A percentile compares a stretch with the other conserved stretches of the same genome.
Evolutionary conservation across 1,139 yeast genomes (phyloP).

Genomic region (Protomyces arabidopsidicola): DNA sequence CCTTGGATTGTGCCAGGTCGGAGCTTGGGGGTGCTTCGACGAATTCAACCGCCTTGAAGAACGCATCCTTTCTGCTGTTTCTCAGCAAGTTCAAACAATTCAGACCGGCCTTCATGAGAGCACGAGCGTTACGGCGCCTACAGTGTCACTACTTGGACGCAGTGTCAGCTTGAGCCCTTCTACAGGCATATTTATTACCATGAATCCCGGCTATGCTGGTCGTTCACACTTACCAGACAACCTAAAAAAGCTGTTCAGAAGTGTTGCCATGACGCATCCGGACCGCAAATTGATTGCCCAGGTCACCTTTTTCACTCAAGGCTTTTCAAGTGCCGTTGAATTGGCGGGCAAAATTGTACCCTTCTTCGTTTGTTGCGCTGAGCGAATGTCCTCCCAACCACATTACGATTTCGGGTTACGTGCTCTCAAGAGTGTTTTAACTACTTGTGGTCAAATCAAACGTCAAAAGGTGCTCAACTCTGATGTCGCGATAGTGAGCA

Average conservation of each 20-base stretch:
- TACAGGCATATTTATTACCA: slow-evolving; percentile 72
- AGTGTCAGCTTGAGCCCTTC: slow-evolving; percentile 43
- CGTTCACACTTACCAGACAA: slow-evolving; percentile 82
- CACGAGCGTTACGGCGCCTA: slow-evolving; percentile 27
- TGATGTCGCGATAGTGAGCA: slow-evolving; percentile 1
- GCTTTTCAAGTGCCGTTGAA: slow-evolving; percentile 51
- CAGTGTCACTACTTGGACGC: slow-evolving; percentile 52
- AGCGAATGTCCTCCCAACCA: slow-evolving; percentile 48
- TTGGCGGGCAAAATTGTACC: slow-evolving; percentile 54
- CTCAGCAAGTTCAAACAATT: slow-evolving; percentile 72
- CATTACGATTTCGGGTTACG: slow-evolving; percentile 92
- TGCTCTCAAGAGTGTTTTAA: slow-evolving; percentile 63
- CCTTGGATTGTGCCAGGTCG: slow-evolving; percentile 76
- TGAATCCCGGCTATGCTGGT: slow-evolving; percentile 89
- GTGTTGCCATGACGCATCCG: slow-evolving; percentile 69
- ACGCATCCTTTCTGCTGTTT: slow-evolving; percentile 72
- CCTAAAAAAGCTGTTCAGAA: slow-evolving; percentile 69
- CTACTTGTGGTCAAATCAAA: slow-evolving; percentile 54
- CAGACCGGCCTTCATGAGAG: slow-evolving; percentile 49
- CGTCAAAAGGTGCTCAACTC: slow-evolving; percentile 34
- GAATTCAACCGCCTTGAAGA: slow-evolving; percentile 82
- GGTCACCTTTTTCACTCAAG: slow-evolving; percentile 67
- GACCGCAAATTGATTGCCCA: slow-evolving; percentile 67
- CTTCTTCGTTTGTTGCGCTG: slow-evolving; percentile 49
- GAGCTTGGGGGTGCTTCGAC: slow-evolving; percentile 96